Conservation (phyloP, 2,329 filamentous ascomycete species). For the Colletotrichum magnum region DNA sequence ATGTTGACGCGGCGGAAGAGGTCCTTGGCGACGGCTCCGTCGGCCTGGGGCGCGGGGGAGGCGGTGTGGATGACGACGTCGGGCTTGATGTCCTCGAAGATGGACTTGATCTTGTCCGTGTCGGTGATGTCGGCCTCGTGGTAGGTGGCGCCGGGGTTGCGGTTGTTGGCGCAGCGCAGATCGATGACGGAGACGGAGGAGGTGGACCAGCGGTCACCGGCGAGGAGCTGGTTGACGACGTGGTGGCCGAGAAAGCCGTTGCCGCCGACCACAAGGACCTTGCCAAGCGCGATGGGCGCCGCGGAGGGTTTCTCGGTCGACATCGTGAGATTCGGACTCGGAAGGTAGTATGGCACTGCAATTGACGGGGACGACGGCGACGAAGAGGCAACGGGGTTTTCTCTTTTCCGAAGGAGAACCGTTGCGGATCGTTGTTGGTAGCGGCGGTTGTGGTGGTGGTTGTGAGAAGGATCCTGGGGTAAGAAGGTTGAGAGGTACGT, state of each 20-base stretch:
- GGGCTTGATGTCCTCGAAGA: conserved; percentile 78
- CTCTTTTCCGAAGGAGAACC: neutral
- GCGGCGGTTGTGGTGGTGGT: conserved; percentile 14
- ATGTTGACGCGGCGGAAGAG: conserved; percentile 89
- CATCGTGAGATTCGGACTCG: conserved; percentile 20
- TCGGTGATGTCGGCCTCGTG: conserved; percentile 85
- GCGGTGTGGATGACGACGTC: conserved; percentile 94
- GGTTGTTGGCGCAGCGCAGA: conserved; percentile 79
- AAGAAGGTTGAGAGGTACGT: conserved; percentile 8
- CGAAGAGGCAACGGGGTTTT: neutral
- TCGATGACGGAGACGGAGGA: conserved; percentile 78
- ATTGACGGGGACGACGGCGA: neutral
- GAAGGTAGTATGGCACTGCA: conserved; percentile 9
- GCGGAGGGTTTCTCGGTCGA: conserved; percentile 51
- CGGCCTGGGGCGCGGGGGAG: conserved; percentile 73
- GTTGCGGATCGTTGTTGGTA: conserved; percentile 10
- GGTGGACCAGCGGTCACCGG: conserved; percentile 57
- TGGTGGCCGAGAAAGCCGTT: conserved; percentile 89
- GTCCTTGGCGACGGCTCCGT: conserved; percentile 65
- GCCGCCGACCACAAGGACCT: conserved; percentile 84
- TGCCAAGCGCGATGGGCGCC: conserved; percentile 65
- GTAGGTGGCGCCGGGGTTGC: conserved; percentile 73
- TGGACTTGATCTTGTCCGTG: conserved; percentile 67
- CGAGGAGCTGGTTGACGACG: conserved; percentile 80
- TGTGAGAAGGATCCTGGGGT: conserved; percentile 25